phyloP scores from a whole-genome alignment of 2,329 filamentous ascomycete genomes.

The Arthrocladium fulminans region DNA sequence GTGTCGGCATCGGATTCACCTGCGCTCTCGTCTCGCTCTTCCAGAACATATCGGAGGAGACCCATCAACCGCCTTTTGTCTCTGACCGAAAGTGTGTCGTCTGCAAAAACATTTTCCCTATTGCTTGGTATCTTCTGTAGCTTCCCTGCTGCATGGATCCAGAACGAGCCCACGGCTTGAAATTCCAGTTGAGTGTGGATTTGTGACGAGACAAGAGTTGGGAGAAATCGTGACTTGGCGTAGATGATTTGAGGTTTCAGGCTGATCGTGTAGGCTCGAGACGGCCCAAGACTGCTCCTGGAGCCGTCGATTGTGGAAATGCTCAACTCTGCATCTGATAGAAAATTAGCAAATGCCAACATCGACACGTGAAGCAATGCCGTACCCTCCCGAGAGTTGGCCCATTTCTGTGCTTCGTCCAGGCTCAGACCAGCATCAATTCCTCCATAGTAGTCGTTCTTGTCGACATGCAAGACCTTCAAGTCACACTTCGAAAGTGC shows the following conservation, averaged over 20 bases:
- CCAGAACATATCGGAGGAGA: slow-evolving; percentile 77
- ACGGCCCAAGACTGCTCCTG: slow-evolving; percentile 43
- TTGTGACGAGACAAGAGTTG: slow-evolving; percentile 76
- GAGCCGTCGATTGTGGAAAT: slow-evolving; percentile 27
- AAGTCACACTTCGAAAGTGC: slow-evolving; percentile 86
- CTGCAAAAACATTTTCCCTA: slow-evolving; percentile 82
- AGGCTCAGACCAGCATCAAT: slow-evolving; percentile 77
- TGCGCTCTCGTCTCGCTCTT: slow-evolving; percentile 49
- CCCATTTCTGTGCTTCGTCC: slow-evolving; percentile 72
- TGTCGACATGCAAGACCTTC: slow-evolving; percentile 82
- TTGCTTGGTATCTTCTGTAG: slow-evolving; percentile 74
- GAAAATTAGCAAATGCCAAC: too few relatives aligned
- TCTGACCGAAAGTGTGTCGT: slow-evolving; percentile 63
- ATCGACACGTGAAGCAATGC: too few relatives aligned
- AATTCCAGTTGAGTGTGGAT: slow-evolving; percentile 89
- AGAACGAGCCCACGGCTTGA: slow-evolving; percentile 86
- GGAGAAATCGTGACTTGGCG: slow-evolving; percentile 66
- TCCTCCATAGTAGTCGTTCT: slow-evolving; percentile 80
- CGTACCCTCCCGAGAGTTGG: slow-evolving; percentile 36
- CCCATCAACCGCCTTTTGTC: slow-evolving; percentile 86
- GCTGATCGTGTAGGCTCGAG: slow-evolving; percentile 72
- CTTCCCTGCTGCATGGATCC: slow-evolving; percentile 49
- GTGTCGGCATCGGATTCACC: slow-evolving; percentile 48
- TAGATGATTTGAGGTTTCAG: slow-evolving; percentile 83
- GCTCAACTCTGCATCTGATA: too few relatives aligned